These are phyloP conservation scores for Pulveroboletus sp. DNA, from an alignment of 768 basidiomycete species.

Conservation along the genomic window DNA sequence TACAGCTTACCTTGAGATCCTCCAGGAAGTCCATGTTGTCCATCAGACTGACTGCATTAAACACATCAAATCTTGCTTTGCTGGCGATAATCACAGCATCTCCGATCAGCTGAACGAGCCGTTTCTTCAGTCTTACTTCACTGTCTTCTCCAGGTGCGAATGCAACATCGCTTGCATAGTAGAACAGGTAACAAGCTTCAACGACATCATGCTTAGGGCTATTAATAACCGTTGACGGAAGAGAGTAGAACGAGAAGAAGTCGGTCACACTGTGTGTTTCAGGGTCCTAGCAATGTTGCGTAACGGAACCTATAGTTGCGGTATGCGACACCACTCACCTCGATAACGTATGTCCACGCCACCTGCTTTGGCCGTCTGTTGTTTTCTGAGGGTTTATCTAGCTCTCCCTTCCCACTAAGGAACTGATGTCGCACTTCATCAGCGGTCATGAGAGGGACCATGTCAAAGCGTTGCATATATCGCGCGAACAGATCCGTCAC, in stretches of 20 bases:
- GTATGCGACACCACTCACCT: constrained; percentile 47
- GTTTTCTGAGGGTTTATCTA: constrained; percentile 34
- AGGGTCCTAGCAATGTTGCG: constrained; percentile 57
- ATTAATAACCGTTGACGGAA: constrained; percentile 90
- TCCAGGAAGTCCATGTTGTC: constrained; percentile 82
- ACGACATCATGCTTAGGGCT: constrained; percentile 65
- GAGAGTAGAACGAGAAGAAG: constrained; percentile 94
- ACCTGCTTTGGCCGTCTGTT: constrained; percentile 72
- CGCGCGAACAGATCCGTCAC: constrained; percentile 66
- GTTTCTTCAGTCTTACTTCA: constrained; percentile 57
- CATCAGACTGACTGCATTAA: constrained; percentile 93
- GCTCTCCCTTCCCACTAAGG: constrained; percentile 70
- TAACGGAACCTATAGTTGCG: not conserved
- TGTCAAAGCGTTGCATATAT: constrained; percentile 84
- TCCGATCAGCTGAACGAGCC: constrained; percentile 65
- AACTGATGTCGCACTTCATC: constrained; percentile 87
- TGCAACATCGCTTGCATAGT: constrained; percentile 83
- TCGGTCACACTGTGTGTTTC: constrained; percentile 83
- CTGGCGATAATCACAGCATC: constrained; percentile 83
- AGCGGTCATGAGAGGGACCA: constrained; percentile 66
- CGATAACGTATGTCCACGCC: constrained; percentile 94
- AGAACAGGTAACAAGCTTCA: constrained; percentile 93
- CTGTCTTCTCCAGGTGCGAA: constrained; percentile 59
- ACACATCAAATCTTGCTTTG: constrained; percentile 87
- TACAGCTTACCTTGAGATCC: constrained; percentile 67